Conservation (phyloP, 1,139 yeast genomes). For the Lizanozyma gosingica region DNA sequence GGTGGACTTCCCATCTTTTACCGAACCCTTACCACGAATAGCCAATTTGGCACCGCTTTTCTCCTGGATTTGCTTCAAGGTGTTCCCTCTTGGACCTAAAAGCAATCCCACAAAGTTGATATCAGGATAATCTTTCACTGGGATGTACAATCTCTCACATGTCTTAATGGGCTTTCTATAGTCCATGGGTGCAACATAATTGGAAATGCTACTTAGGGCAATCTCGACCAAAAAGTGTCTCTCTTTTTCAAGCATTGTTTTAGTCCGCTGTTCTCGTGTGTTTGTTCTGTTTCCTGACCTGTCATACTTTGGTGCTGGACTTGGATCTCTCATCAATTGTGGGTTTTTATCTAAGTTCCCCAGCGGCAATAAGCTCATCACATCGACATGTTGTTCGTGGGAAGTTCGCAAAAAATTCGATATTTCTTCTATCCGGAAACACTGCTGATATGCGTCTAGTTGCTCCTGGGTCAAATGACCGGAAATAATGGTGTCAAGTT, state of each 20-base stretch:
- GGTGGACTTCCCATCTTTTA: slow-evolving; percentile 73
- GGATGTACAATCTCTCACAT: slow-evolving; percentile 76
- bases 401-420: slow-evolving; percentile 34
- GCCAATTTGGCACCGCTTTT: slow-evolving; percentile 82
- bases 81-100: slow-evolving; percentile 93
- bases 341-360: slow-evolving; percentile 18
- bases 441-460: slow-evolving; percentile 67
- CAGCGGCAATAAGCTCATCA: slow-evolving; percentile 29
- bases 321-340: slow-evolving; percentile 51
- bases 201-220: slow-evolving; percentile 68
- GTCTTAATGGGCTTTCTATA: slow-evolving; percentile 65
- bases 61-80: slow-evolving; percentile 70
- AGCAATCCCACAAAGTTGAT: slow-evolving; percentile 87
- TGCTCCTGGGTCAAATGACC: slow-evolving; percentile 77
- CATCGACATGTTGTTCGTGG: slow-evolving; percentile 43
- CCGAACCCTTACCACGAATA: slow-evolving; percentile 90
- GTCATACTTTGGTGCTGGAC: slow-evolving; percentile 94
- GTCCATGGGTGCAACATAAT: slow-evolving; percentile 72
- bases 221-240: slow-evolving; percentile 67
- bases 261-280: slow-evolving; percentile 65
- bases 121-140: slow-evolving; percentile 82
- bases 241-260: slow-evolving; percentile 62
- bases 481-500: slow-evolving; percentile 32
- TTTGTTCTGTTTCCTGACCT: slow-evolving; percentile 72
- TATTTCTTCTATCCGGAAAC: slow-evolving; percentile 74